Evolutionary conservation across 2,329 filamentous ascomycete genomes (phyloP).

Genomic region (Tolypocladium paradoxum): DNA sequence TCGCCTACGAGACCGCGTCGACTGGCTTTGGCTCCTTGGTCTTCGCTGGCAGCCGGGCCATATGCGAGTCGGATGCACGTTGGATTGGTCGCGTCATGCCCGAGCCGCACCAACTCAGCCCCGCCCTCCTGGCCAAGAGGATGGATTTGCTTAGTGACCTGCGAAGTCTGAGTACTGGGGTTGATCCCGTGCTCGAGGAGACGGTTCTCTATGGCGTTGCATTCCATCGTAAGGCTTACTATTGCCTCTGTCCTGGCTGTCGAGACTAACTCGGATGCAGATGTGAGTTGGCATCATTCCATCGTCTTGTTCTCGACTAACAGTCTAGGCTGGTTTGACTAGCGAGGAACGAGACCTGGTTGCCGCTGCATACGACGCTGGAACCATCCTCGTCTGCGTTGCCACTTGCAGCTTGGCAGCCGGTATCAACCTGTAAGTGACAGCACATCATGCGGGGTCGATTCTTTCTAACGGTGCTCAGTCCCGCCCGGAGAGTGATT

Average conservation of each 20-base stretch:
- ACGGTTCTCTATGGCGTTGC: constrained; percentile 58
- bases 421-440: constrained; percentile 57
- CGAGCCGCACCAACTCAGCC: constrained; percentile 30
- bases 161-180: constrained; percentile 51
- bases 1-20: constrained; percentile 58
- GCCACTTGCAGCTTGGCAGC: constrained; percentile 74
- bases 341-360: constrained; percentile 66
- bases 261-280: constrained; percentile 11
- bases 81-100: constrained; percentile 59
- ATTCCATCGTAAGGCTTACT: constrained; percentile 54
- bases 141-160: constrained; percentile 56
- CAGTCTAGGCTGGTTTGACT: constrained; percentile 50
- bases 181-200: constrained; percentile 54
- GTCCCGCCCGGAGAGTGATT: constrained; percentile 60
- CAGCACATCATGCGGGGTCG: background rate
- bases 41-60: constrained; percentile 59
- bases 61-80: constrained; percentile 57
- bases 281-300: constrained; percentile 18
- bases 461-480: constrained; percentile 10
- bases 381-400: constrained; percentile 58
- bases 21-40: constrained; percentile 61
- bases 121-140: constrained; percentile 43
- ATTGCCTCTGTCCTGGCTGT: background rate
- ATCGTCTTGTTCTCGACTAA: constrained; percentile 9
- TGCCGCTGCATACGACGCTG: constrained; percentile 58